phyloP scores from a whole-genome alignment of 805 yeast genomes.

The Metschnikowia rubicola region DNA sequence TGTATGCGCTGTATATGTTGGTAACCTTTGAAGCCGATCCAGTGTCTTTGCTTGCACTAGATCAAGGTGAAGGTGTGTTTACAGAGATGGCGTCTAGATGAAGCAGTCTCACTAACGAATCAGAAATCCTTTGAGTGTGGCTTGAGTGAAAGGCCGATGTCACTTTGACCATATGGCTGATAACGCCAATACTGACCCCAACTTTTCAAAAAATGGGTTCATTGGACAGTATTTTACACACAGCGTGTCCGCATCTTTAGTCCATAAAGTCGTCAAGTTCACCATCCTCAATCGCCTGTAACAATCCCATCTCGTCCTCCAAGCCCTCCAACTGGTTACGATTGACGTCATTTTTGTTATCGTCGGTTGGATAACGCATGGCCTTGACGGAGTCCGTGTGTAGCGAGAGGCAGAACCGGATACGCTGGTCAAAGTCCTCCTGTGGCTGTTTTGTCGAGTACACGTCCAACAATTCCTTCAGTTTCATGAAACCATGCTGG shows the following conservation, averaged over 20 bases:
- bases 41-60: too few relatives aligned
- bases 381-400: constrained; percentile 92
- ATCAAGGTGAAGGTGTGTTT: too few relatives aligned
- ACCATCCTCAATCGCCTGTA: constrained; percentile 52
- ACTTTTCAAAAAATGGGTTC: too few relatives aligned
- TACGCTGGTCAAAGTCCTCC: constrained; percentile 85
- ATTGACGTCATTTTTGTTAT: constrained; percentile 27
- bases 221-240: too few relatives aligned
- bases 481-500: constrained; percentile 86
- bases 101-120: too few relatives aligned
- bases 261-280: constrained; percentile 51
- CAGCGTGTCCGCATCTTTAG: constrained; percentile 13
- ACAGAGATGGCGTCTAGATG: too few relatives aligned
- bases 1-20: too few relatives aligned
- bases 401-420: constrained; percentile 82
- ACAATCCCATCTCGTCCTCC: constrained; percentile 41
- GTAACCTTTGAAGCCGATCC: too few relatives aligned
- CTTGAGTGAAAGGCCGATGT: too few relatives aligned
- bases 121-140: too few relatives aligned
- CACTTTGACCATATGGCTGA: too few relatives aligned
- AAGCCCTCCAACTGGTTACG: constrained; percentile 29
- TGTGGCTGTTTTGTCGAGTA: constrained; percentile 89
- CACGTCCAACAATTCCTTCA: constrained; percentile 79
- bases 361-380: constrained; percentile 78
- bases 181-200: too few relatives aligned